Base-by-base conservation (phyloP, 225 moss, liverwort and hornwort species). In the Antitrichia curtipendula region DNA sequence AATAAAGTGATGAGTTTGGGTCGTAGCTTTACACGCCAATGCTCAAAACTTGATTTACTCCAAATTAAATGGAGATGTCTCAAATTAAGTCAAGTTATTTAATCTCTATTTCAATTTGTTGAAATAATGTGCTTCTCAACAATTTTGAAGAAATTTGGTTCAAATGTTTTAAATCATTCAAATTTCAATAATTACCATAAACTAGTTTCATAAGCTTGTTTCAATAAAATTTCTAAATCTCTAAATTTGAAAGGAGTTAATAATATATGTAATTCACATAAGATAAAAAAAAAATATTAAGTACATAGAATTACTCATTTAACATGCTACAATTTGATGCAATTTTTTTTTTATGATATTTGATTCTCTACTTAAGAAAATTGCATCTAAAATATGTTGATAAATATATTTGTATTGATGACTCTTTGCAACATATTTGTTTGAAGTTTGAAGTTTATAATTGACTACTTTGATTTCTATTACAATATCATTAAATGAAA, bases 371-470 rank as follows among this genome's bases (percentile, higher is more conserved):
- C 1, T 8, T 2, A n/a, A 56, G 7, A 38, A 2, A 38, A 7
- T 38, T n/a, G 4, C 1, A n/a, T 2, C 8, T 54, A 6, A 16
- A 14, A 36, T 2, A n/a, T 0, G 17, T 77, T n/a, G 4, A n/a
- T 10, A 6, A 38, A 56, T 77, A 1, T n/a, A 27, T n/a, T 7
- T 3, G 7, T 15, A 10, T 17, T 27, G 16, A 78, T 27, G 4
- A 25, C 3, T 77, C 10, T 10, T 38, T 1, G 0, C 16, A 38
- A 77, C 24, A 24, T 11, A 25, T 56, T 56, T 2, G 7, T 77
- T 56, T 56, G 27, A 4, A 2, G 23, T 36, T 53, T 23, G 3
- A 36, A 47, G 45, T 16, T 18, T 73, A 7, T 6, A 45, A 45
- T 45, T 72, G 28, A 45, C 45, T 45, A 45, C 5, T 15, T 43